phyloP scores from a whole-genome alignment of 768 basidiomycete species.

The Crucibulum laeve region DNA sequence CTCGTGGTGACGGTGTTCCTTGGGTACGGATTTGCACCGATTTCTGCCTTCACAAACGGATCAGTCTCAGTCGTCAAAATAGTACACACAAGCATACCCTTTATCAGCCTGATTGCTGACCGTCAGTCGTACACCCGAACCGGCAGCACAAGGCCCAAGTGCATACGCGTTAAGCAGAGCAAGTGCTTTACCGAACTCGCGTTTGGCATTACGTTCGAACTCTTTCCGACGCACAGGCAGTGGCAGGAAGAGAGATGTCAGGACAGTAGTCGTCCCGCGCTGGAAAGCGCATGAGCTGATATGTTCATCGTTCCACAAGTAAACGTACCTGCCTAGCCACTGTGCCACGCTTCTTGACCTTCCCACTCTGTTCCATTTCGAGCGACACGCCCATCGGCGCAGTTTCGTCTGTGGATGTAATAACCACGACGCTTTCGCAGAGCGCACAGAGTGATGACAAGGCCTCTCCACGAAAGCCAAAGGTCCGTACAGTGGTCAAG shows the following conservation, averaged over 20 bases:
- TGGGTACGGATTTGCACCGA: conserved; percentile 69
- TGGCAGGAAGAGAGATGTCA: conserved; percentile 71
- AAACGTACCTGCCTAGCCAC: conserved; percentile 71
- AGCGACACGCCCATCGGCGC: conserved; percentile 79
- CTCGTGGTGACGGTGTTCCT: conserved; percentile 56
- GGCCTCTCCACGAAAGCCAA: conserved; percentile 96
- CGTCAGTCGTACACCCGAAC: conserved; percentile 66
- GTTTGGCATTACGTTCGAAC: conserved; percentile 80
- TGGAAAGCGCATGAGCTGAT: too few species aligned
- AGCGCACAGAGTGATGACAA: conserved; percentile 90
- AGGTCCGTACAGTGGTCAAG: conserved; percentile 68
- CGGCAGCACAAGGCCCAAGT: conserved; percentile 76
- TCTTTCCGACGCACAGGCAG: conserved; percentile 93
- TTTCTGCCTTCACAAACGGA: conserved; percentile 43
- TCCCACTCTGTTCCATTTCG: conserved; percentile 67
- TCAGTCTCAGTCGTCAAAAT: neutral
- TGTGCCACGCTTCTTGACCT: conserved; percentile 49
- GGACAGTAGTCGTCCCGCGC: conserved; percentile 81
- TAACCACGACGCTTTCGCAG: conserved; percentile 61
- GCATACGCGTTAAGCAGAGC: conserved; percentile 84
- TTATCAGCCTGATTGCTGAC: conserved; percentile 66
- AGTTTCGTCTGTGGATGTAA: conserved; percentile 66
- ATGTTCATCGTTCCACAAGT: too few species aligned
- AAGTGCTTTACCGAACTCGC: conserved; percentile 87
- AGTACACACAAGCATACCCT: conserved; percentile 50